Base-by-base conservation (phyloP, 1,284 basidiomycete genomes). In the Schizopora paradoxa region DNA sequence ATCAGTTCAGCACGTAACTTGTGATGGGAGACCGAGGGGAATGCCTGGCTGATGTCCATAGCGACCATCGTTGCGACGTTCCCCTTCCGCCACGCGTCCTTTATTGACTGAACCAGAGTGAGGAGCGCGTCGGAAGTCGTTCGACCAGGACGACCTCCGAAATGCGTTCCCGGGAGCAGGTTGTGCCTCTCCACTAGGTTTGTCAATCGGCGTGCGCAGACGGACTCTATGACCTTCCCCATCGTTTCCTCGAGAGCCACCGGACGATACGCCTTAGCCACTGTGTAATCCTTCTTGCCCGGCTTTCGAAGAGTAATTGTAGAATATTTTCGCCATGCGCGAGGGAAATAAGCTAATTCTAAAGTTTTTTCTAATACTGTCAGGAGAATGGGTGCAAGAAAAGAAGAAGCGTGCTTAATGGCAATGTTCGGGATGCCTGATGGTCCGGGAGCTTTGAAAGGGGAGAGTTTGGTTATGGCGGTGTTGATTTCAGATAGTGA, bases 361-460 rank as follows among this genome's bases (percentile, higher is more conserved):
- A 39, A 29, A 16, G 6, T 32, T 8, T 38, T 45, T 39, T 25
- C 8, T 7, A 39, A 22, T 14, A 39, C 16, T 22, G 14, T 14
- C 8, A 19, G 18, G 22, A 39, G 37, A 22, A 21, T n/a, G 18
- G 37, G 37, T 7, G 13, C 37, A 6, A 39, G 37, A 22, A 39
- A 25, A n/a, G 37, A 14, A n/a, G 16, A n/a, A 22, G 16, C 22
- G 13, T 45, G 11, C 27, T 43, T 48, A 26, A 56, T 49, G 8
- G 60, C 53, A n/a, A 52, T 43, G 41, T 62, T 63, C 4, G 59
- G 55, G 8, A 62, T 56, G 4, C 52, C 48, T 23, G 57, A 52
- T 1, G 50, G 50, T 0, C 59, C 55, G 0, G 57, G 53, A 0
- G 56, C 61, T 41, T 63, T 65, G 54, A 56, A 48, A 3, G 49